Evolutionary conservation across 23 red algal genomes (phyloP), one percentile per base, ranked within the genome.

Genomic region (Gracilaria vermiculophylla): DNA sequence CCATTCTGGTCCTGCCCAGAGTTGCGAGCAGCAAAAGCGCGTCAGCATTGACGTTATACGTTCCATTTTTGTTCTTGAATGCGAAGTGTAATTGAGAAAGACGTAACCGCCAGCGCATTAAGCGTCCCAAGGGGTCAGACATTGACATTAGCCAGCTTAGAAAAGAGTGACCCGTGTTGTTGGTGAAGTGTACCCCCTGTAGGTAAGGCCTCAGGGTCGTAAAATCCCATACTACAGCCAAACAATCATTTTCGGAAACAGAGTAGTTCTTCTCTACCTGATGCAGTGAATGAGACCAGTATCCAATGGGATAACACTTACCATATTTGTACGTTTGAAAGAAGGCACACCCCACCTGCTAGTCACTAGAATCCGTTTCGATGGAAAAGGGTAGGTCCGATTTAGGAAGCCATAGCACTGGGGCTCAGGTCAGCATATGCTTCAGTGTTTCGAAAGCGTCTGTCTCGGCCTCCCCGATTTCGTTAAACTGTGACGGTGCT

Each of bases 201-300:
- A n/a, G n/a, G n/a, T n/a, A n/a, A n/a, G n/a, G n/a, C n/a, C n/a
- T n/a, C n/a, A n/a, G n/a, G n/a, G n/a, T n/a, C n/a, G 15, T 39
- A 6, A 74, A 17, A 37, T 58, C 53, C 80, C 55, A 84, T 47
- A 84, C 53, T 11, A 84, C 23, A 69, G 55, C 80, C 5, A 84
- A 56, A 16, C 49, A 56, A 9, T 66, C 55, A 6, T 69, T 62
- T 44, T 84, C 80, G 6, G 53, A 34, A 71, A 47, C 43, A 47
- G 43, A 47, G 43, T 47, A 47, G 12, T 47, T 47, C 43, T 47
- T 47, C 43, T 47, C 60, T 37, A 56, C 80, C 37, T 39, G 49
- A 34, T 42, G 53, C 28, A 84, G 24, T 42, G 53, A 34, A 9
- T 53, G 31, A 12, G 52, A 62, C 37, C 5, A 84, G 8, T 66